These are phyloP conservation scores for Ascomycota sp. DNA, from an alignment of 2,329 filamentous ascomycete genomes.

Conservation along the genomic window DNA sequence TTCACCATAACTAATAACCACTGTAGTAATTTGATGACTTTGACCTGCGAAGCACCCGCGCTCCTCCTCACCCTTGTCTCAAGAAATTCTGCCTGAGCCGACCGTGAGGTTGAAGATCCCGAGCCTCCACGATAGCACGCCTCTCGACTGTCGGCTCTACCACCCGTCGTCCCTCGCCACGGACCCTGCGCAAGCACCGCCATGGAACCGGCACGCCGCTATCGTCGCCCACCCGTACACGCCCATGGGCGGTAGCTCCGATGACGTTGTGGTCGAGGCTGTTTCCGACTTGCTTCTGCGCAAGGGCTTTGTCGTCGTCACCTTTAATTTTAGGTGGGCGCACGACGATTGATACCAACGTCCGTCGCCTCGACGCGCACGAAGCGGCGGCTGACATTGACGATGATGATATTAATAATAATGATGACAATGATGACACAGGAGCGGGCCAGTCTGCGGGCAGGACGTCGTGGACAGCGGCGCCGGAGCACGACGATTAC, in stretches of 20 bases:
- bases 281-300: constrained; percentile 44
- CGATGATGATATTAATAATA: no score
- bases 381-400: no score
- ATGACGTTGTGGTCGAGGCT: constrained; percentile 60
- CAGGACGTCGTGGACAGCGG: constrained; percentile 71
- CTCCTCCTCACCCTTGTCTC: no score
- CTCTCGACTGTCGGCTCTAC: constrained; percentile 68
- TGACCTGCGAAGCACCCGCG: no score
- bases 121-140: constrained; percentile 58
- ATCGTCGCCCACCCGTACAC: constrained; percentile 84
- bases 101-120: constrained; percentile 56
- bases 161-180: constrained; percentile 33
- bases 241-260: constrained; percentile 64
- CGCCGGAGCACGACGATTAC: constrained; percentile 66
- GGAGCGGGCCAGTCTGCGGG: constrained; percentile 58
- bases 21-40: no score
- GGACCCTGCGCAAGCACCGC: constrained; percentile 10
- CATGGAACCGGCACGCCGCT: constrained; percentile 29
- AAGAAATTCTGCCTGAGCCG: constrained; percentile 37
- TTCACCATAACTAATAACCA: no score
- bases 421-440: constrained; percentile 29
- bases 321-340: constrained; percentile 74
- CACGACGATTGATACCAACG: no score
- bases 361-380: background rate
- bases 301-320: constrained; percentile 55